Evolutionary conservation across 2,329 filamentous ascomycete genomes (phyloP).

Genomic region (Monosporascus sp.): DNA sequence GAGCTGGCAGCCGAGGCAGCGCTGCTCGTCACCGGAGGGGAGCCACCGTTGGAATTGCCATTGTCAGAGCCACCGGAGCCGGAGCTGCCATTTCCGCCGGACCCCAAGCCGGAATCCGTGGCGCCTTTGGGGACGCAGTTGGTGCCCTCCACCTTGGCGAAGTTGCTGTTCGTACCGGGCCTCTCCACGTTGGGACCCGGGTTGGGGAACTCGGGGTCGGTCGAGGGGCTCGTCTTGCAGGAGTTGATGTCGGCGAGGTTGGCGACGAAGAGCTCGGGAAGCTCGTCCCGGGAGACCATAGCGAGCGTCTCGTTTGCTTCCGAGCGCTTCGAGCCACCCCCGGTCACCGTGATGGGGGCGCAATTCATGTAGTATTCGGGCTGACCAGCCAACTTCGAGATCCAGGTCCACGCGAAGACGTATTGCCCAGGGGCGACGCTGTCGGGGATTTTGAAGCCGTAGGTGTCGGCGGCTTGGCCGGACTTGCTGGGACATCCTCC

Average conservation of each 20-base stretch:
- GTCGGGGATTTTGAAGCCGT: conserved; percentile 56
- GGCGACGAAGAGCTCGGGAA: conserved; percentile 65
- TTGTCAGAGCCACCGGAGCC: conserved; percentile 2
- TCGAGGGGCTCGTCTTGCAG: conserved; percentile 47
- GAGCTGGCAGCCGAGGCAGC: not conserved
- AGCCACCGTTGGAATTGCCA: not conserved
- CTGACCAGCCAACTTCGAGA: conserved; percentile 64
- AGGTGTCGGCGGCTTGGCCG: conserved; percentile 36
- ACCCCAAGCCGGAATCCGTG: conserved; percentile 15
- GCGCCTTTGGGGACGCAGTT: conserved; percentile 25
- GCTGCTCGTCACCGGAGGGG: conserved; percentile 1
- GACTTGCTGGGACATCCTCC: conserved; percentile 60
- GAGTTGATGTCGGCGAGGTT: conserved; percentile 50
- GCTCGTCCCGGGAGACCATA: conserved; percentile 41
- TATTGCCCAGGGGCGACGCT: conserved; percentile 58
- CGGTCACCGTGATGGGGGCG: conserved; percentile 55
- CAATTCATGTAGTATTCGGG: conserved; percentile 79
- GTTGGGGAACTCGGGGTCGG: conserved; percentile 58
- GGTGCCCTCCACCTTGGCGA: conserved; percentile 19
- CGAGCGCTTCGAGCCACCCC: conserved; percentile 19
- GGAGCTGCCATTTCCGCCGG: conserved; percentile 4
- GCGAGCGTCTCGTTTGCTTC: conserved; percentile 17
- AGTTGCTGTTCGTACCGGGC: conserved; percentile 26
- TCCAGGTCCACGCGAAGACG: conserved; percentile 70
- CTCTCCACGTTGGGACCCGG: conserved; percentile 52